Base-by-base conservation (phyloP, 139 green algal genomes). In the Parachlorella kessleri region DNA sequence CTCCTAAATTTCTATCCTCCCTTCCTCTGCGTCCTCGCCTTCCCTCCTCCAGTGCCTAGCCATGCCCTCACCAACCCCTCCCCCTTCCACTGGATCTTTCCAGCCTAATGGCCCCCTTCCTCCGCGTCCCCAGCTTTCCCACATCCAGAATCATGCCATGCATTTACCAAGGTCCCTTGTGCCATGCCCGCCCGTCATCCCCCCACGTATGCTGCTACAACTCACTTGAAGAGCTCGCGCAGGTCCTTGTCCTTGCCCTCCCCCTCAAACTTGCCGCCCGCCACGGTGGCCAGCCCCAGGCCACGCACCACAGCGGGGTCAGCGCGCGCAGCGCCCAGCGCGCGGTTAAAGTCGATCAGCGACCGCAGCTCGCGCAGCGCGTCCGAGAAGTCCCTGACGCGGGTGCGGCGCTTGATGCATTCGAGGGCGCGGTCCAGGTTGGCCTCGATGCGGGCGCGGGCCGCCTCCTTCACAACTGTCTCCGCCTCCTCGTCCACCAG, bases 401-500 rank as follows among this genome's bases (percentile, higher is more conserved):
- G 78, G 1, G 75, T 77, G 37, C 88, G 84, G 28, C 79, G 78
- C 88, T 95, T 96, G 73, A 92, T 53, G 39, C 84, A 74, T 63
- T 94, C 88, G 6, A 97, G 76, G 7, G 93, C 95, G n/a, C 63
- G 67, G 0, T 84, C 72, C 35, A 98, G 65, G 28, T 82, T 77
- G 26, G 21, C 36, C 87, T 98, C 93, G 8, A 96, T 78, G 7
- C 88, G 77, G 37, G 78, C 80, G 55, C 88, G 85, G 3, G 88
- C 86, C 21, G 86, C 82, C 68, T 92, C 85, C 40, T 74, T 72
- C 4, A 98, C 77, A 66, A 93, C 83, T 69, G 93, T 85, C 30
- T 86, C 87, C 1, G 93, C 93, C 63, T 90, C 86, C 53, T 98
- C 95, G 73, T 98, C 95, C 28, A 88, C 85, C 76, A 99, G 83